Conservation (phyloP, 139 green algal species). For the Pseudopediastrum boryanum region DNA sequence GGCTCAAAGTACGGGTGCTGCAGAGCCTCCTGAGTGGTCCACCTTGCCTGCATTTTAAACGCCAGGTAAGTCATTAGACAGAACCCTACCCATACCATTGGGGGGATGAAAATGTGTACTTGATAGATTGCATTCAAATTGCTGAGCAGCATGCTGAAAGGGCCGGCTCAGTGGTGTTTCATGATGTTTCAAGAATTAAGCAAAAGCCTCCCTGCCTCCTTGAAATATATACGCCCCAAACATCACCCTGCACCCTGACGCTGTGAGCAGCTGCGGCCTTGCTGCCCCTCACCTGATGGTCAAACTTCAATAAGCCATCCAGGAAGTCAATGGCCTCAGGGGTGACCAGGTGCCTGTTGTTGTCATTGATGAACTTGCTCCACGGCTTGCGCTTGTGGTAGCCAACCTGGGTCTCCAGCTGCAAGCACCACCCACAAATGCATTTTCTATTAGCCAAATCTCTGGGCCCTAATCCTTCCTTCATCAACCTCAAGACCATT, state of each 20-base stretch:
- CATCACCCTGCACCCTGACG: too few species aligned
- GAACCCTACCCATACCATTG: too few species aligned
- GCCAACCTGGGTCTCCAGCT: conserved; percentile 90
- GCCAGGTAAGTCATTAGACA: background rate
- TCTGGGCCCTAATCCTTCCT: too few species aligned
- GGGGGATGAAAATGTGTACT: too few species aligned
- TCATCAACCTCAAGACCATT: too few species aligned
- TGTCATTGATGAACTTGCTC: conserved; percentile 90
- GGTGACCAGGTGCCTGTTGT: conserved; percentile 94
- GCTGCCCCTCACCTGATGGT: too few species aligned
- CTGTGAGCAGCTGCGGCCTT: conserved; percentile 3
- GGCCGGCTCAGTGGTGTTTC: too few species aligned
- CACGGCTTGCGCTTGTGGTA: conserved; percentile 87
- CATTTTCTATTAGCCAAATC: too few species aligned
- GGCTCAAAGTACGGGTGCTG: conserved; percentile 92
- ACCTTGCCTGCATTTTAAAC: background rate
- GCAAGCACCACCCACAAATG: too few species aligned
- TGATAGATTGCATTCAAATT: too few species aligned
- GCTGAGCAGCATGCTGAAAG: too few species aligned
- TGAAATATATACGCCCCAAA: too few species aligned
- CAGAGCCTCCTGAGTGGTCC: conserved; percentile 84
- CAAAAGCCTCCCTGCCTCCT: background rate
- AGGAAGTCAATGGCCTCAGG: conserved; percentile 95
- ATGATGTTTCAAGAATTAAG: background rate
- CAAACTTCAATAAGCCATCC: conserved; percentile 92